Evolutionary conservation across 352 stramenopile species (phyloP), one percentile per base, ranked within the genome.

Genomic region (Globisporangium paddicum): DNA sequence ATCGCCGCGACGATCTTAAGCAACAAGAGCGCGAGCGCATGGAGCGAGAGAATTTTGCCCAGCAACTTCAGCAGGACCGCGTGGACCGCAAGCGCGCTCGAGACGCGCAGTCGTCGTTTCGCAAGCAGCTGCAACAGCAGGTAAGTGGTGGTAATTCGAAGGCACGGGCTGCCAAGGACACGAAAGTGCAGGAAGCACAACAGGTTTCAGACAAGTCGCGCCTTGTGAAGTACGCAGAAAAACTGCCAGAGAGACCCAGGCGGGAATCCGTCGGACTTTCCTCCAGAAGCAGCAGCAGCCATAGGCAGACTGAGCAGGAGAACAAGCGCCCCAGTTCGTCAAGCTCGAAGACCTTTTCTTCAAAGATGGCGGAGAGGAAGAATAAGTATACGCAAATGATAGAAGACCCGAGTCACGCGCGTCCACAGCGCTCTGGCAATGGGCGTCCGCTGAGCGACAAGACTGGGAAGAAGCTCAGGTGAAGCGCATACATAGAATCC

Each of bases 11-110:
- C 5, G 38, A 48, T 49, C 32, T 35, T 25, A 19, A 49, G 16
- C 21, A 32, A 18, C 6, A 23, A n/a, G 35, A 38, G 7, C 2
- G 11, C 4, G 35, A 62, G 25, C 46, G 13, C 8, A 13, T 32
- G 18, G 56, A 56, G 26, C 37, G 56, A 19, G 35, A 56, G 3
- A 28, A 25, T 3, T 30, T 56, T 32, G 2, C 25, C 1, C n/a
- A 50, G 47, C 46, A 48, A 10, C 21, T 61, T 21, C 13, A 32
- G 23, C 55, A 48, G 7, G 55, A 61, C 32, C n/a, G 21, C 19
- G 32, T 32, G 9, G 32, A 61, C 13, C 42, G 55, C 5, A 46
- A 46, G 16, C 42, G 18, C 18, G 21, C 16, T 10, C 19, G 25
- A 18, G 8, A 16, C 4, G 18, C 38, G 21, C 30, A 32, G 1